phyloP scores from a whole-genome alignment of 2,329 filamentous ascomycete genomes.

The Monosporascus sp. region DNA sequence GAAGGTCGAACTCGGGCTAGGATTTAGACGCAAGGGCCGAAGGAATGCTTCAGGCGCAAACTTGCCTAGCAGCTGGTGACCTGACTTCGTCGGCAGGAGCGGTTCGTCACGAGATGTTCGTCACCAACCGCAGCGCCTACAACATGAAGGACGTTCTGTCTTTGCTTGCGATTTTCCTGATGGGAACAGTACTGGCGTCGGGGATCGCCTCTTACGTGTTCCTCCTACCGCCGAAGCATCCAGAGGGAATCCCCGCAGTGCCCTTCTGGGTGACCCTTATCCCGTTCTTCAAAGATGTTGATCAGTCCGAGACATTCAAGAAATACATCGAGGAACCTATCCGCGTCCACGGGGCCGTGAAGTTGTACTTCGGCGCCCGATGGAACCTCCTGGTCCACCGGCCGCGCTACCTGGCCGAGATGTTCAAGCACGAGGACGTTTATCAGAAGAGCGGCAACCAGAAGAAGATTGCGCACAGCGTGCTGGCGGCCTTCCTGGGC shows the following conservation, averaged over 20 bases:
- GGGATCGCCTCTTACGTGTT: background rate
- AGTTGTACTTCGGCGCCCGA: constrained; percentile 42
- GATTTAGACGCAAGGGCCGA: no score
- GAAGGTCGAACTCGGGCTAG: no score
- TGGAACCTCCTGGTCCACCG: constrained; percentile 44
- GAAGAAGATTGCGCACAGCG: constrained; percentile 34
- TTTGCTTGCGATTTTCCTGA: no score
- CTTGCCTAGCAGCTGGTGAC: no score
- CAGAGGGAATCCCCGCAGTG: constrained; percentile 35
- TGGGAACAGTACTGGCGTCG: no score
- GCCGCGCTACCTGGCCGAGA: constrained; percentile 36
- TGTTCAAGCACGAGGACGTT: constrained; percentile 28
- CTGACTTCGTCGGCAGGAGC: no score
- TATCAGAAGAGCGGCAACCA: constrained; percentile 35
- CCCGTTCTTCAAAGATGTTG: constrained; percentile 36
- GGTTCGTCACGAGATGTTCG: no score
- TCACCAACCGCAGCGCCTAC: no score
- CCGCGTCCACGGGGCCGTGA: constrained; percentile 37
- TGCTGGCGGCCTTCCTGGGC: constrained; percentile 32
- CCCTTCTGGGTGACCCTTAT: constrained; percentile 39
- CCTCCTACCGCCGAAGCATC: constrained; percentile 19
- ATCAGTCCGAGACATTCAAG: constrained; percentile 36
- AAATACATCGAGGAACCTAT: constrained; percentile 34
- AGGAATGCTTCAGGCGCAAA: no score
- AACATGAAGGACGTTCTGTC: no score